Base-by-base conservation (phyloP, 2,329 filamentous ascomycete species). In the Pezizomycotina sp. region DNA sequence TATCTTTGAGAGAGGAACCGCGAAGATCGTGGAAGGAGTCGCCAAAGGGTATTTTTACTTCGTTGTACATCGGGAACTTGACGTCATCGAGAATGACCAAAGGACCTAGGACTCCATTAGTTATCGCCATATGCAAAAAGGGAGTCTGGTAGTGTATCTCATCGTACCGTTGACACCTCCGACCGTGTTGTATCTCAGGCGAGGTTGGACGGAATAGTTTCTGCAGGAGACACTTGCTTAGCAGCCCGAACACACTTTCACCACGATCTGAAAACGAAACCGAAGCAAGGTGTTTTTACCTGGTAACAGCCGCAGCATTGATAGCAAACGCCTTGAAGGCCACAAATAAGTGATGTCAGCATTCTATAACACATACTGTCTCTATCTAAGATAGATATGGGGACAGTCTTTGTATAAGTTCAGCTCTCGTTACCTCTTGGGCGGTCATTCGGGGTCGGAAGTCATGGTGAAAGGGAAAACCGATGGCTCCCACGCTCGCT, bases 81-180 rank as follows among this genome's bases (percentile, higher is more conserved):
- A 98, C 82, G 80, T 92, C 56, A 33, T 37, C 32, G 50, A 98
- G 71, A 56, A 98, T 86, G 57, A 98, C 89, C 61, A 98, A 71
- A 54, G 89, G 89, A 42, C n/a, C n/a, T n/a, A n/a, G n/a, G n/a
- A n/a, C n/a, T n/a, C n/a, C n/a, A n/a, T n/a, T n/a, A n/a, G n/a
- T n/a, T n/a, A n/a, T n/a, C n/a, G n/a, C n/a, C n/a, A n/a, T n/a
- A n/a, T n/a, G n/a, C n/a, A n/a, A n/a, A n/a, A n/a, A n/a, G n/a
- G n/a, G n/a, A n/a, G n/a, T n/a, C n/a, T n/a, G n/a, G n/a, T n/a
- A n/a, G n/a, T n/a, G n/a, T n/a, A n/a, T n/a, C n/a, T n/a, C n/a
- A n/a, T n/a, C n/a, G n/a, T n/a, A n/a, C 89, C 89, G 64, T 98
- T 98, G 62, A 98, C 77, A 66, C 86, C 86, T 56, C 83, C 81